These are phyloP conservation scores for Kockiozyma suomiensis DNA, from an alignment of 805 yeast species.

Conservation along the genomic window DNA sequence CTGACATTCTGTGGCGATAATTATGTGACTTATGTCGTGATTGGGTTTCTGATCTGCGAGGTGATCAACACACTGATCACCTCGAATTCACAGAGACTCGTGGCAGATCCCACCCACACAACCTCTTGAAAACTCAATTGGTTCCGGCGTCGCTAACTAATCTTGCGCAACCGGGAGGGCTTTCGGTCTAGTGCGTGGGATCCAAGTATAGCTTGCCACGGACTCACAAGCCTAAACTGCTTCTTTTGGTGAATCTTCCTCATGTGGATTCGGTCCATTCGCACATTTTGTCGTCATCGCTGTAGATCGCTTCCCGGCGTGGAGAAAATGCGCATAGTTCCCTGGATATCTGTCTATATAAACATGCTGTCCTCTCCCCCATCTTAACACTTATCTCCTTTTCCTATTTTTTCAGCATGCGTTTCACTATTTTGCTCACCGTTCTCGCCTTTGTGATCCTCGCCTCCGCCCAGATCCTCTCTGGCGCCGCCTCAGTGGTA, in stretches of 20 bases:
- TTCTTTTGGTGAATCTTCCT: not conserved
- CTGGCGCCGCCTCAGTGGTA: not conserved
- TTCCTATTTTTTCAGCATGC: not conserved
- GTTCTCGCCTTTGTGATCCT: not conserved
- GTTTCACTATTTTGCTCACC: not conserved
- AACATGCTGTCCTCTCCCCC: not conserved
- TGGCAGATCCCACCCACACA: not conserved
- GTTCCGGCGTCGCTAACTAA: not conserved
- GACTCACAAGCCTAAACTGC: not conserved
- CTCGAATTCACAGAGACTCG: not conserved
- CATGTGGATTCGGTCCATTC: not conserved
- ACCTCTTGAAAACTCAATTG: not conserved
- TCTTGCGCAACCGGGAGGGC: too few species aligned
- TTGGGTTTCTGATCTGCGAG: not conserved
- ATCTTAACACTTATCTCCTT: not conserved
- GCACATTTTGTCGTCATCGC: not conserved
- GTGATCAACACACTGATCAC: not conserved
- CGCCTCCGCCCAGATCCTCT: not conserved
- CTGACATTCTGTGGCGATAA: not conserved
- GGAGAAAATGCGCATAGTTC: too few species aligned
- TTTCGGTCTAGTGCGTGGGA: too few species aligned
- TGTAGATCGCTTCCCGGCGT: constrained; percentile 1
- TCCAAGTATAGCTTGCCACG: not conserved
- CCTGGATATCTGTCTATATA: not conserved
- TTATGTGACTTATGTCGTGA: not conserved